Evolutionary conservation across 148 eudicot genomes (phyloP).

Genomic region (Vaccinium myrtillus): DNA sequence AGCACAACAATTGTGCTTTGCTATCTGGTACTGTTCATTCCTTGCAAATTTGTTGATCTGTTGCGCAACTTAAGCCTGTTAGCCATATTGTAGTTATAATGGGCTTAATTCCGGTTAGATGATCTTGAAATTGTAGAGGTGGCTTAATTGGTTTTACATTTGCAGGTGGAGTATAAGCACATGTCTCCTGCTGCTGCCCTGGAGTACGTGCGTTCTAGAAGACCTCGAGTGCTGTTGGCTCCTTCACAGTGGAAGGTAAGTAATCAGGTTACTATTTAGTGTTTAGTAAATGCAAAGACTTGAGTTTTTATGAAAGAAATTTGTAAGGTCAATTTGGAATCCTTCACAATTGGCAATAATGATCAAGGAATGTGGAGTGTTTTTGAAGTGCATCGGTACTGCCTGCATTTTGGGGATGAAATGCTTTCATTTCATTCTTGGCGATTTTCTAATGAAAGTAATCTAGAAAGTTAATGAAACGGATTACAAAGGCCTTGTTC

Average conservation of each 20-base stretch:
- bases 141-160: not conserved
- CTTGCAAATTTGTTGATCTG: no score
- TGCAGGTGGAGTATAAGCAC: constrained; percentile 61
- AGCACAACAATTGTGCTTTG: constrained; percentile 87
- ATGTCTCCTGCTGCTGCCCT: constrained; percentile 65
- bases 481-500: no score
- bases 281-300: not conserved
- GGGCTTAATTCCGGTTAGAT: not conserved
- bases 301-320: not conserved
- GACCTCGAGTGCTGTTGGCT: constrained; percentile 74
- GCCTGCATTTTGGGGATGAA: constrained; percentile 7
- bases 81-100: not conserved
- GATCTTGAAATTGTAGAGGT: not conserved
- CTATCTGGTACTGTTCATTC: constrained; percentile 45
- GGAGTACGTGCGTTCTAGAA: constrained; percentile 57
- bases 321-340: not conserved
- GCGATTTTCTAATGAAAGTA: not conserved
- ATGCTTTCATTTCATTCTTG: not conserved
- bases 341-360: not conserved
- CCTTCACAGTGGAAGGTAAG: constrained; percentile 63
- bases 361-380: not conserved
- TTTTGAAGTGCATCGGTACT: not conserved
- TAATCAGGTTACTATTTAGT: not conserved
- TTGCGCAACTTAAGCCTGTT: no score
- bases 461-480: not conserved